phyloP scores from a whole-genome alignment of 2,329 filamentous ascomycete genomes.

The Trichoderma afroharzianum region DNA sequence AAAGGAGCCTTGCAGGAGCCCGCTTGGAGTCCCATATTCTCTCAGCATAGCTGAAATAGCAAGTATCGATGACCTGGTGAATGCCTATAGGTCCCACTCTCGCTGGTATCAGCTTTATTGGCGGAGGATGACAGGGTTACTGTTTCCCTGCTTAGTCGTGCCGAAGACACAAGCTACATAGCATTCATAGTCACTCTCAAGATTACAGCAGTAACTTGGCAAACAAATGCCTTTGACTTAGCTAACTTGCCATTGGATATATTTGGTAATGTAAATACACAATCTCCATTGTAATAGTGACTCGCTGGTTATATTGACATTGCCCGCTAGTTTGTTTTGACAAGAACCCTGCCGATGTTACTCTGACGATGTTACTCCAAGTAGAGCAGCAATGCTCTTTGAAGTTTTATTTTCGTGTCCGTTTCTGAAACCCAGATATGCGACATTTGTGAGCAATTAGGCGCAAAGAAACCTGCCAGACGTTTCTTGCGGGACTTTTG shows the following conservation, averaged over 20 bases:
- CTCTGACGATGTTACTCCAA: not conserved
- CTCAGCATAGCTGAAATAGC: not conserved
- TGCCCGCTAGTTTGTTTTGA: not conserved
- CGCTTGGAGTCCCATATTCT: not conserved
- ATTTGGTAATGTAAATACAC: fast-evolving
- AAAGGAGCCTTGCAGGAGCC: not conserved
- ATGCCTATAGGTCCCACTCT: not conserved
- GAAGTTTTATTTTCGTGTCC: not conserved
- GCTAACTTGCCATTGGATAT: not conserved
- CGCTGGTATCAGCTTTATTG: not conserved
- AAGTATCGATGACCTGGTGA: not conserved
- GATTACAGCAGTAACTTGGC: not conserved
- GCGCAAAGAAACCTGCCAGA: not conserved
- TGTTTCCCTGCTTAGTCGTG: not conserved
- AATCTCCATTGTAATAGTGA: not conserved
- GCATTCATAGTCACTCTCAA: not conserved
- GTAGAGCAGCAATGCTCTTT: not conserved
- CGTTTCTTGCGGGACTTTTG: not conserved
- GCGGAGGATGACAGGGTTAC: not conserved
- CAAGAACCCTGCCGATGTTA: not conserved
- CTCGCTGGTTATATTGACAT: not conserved
- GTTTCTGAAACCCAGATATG: not conserved
- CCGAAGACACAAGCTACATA: not conserved
- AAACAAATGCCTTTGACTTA: not conserved
- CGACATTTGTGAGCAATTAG: not conserved